Evolutionary conservation across 108 stramenopile species (phyloP), one percentile per base, ranked within the genome.

Genomic region (Nitzschia sp.): DNA sequence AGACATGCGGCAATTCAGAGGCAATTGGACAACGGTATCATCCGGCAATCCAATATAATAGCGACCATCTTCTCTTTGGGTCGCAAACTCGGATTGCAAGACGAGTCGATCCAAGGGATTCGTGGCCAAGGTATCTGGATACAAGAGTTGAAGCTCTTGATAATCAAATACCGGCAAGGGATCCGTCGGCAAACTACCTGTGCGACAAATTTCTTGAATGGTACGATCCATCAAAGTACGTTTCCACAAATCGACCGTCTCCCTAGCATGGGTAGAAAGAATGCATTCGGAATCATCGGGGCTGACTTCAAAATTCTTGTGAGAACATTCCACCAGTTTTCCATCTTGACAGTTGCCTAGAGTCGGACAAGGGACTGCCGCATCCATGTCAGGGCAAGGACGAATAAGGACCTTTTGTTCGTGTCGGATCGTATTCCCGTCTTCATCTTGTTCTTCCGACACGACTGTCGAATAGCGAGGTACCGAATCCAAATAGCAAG

Each of bases 321-420:
- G n/a, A 11, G 38, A 13, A 59, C 72, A 74, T 4, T 29, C 26
- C 11, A 74, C 46, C 19, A 74, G 59, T 36, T 38, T 57, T 21
- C 72, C 72, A 48, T 49, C 63, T 36, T 66, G 23, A 45, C 72
- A 74, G 25, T 13, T 13, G 19, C 64, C 72, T 24, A n/a, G 36
- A 30, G n/a, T 34, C 2, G 72, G 72, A 46, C 72, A 74, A 17
- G 53, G 28, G 0, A 57, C 3, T 0, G 15, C 45, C 11, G 6
- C n/a, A 32, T 33, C 49, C 17, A 19, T 4, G 4, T 19, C 21
- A 19, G 11, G 19, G 21, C 49, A 51, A 21, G 49, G 49, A 19
- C 21, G 19, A n/a, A 51, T 8, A 4, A 51, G n/a, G 21, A 51
- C 21, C 4, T 4, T 8, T n/a, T 19, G 49, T 8, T 3, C 45